Conservation (phyloP, 2,329 filamentous ascomycete species). For the Fusarium armeniacum region DNA sequence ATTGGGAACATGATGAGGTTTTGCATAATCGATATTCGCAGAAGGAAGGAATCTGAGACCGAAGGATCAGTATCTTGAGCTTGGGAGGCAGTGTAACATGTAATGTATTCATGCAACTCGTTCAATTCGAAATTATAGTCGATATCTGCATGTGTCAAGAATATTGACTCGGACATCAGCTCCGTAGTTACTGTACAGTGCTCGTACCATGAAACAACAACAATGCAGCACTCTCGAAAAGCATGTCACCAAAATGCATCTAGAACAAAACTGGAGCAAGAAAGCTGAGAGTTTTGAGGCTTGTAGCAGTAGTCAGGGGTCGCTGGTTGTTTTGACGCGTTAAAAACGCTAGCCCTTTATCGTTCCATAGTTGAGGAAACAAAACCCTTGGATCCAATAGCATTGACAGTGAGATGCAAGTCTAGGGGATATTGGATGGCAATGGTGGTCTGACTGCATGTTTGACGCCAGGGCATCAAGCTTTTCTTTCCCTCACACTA, state of each 20-base stretch:
- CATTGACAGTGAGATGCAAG: conserved; percentile 20
- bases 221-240: neutral
- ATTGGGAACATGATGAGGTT: conserved; percentile 8
- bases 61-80: neutral
- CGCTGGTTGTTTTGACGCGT: conserved; percentile 33
- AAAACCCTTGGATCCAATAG: conserved; percentile 22
- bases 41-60: conserved; percentile 21
- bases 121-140: neutral
- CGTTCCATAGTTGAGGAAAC: conserved; percentile 28
- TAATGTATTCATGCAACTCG: conserved; percentile 2
- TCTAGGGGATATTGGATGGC: conserved; percentile 6
- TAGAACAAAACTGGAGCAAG: conserved; percentile 29
- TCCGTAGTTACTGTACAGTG: neutral
- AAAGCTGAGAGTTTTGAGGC: conserved; percentile 37
- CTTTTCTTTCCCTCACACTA: conserved; percentile 11
- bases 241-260: neutral
- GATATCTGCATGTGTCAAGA: neutral
- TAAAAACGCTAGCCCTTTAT: conserved; percentile 22
- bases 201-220: neutral
- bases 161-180: neutral
- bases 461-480: conserved; percentile 23
- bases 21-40: neutral
- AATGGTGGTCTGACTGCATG: conserved; percentile 11
- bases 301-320: conserved; percentile 34
- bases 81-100: neutral